Conservation (phyloP, 805 yeast genomes). For the Saccharomycopsis selenospora region DNA sequence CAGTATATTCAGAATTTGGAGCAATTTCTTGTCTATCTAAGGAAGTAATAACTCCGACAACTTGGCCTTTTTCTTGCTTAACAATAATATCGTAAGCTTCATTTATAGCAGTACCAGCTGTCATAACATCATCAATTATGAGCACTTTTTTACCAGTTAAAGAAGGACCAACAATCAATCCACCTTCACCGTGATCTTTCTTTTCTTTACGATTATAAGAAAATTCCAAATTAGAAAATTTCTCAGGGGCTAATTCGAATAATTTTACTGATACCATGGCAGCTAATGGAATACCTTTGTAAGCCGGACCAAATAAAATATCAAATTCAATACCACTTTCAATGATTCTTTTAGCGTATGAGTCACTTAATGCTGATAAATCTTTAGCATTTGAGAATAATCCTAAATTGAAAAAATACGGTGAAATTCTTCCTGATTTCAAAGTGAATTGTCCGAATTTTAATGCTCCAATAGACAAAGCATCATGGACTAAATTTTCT, state of each 20-base stretch:
- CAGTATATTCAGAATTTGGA: constrained; percentile 60
- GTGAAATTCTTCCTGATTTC: constrained; percentile 90
- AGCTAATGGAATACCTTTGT: constrained; percentile 93
- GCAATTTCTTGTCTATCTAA: constrained; percentile 90
- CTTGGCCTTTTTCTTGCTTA: constrained; percentile 54
- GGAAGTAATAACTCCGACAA: constrained; percentile 83
- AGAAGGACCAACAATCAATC: constrained; percentile 80
- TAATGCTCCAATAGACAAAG: constrained; percentile 75
- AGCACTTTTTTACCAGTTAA: constrained; percentile 66
- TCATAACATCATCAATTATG: constrained; percentile 94
- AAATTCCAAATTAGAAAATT: constrained; percentile 67
- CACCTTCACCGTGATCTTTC: constrained; percentile 98
- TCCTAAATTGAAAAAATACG: constrained; percentile 94
- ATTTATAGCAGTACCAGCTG: constrained; percentile 96
- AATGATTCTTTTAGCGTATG: constrained; percentile 85
- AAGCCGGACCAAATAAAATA: constrained; percentile 93
- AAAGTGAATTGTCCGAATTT: constrained; percentile 84
- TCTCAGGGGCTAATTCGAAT: constrained; percentile 66
- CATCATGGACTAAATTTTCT: constrained; percentile 67
- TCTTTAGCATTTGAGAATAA: constrained; percentile 74
- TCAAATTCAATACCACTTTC: constrained; percentile 79
- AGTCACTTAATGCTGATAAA: constrained; percentile 72
- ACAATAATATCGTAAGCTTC: constrained; percentile 82
- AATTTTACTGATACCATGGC: constrained; percentile 89
- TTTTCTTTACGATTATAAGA: constrained; percentile 96